Evolutionary conservation across 179 eudicot genomes (phyloP), one percentile per base, ranked within the genome.

Genomic region (Beta corolliflora): DNA sequence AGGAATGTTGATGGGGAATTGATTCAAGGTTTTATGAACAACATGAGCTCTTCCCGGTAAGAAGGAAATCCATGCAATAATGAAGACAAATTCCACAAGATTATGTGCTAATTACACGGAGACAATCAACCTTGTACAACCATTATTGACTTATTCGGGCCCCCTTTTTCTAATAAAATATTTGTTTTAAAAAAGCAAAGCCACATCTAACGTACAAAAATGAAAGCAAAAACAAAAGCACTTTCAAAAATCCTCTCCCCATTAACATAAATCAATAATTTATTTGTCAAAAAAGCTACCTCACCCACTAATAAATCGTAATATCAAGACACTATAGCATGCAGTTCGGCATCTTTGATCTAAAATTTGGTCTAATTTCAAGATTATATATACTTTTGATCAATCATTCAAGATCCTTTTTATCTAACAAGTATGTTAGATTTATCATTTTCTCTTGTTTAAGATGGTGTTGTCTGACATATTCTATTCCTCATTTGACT

Each of bases 121-220:
- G 7, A 75, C 58, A 75, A 76, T 76, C 9, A 58, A 81, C 52
- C 13, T 67, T 23, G 7, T 55, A 74, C 83, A 67, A 67, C 67
- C 48, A 65, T 56, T 44, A 64, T 36, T 79, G 53, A 72, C n/a
- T n/a, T n/a, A n/a, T n/a, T n/a, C n/a, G n/a, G n/a, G n/a, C n/a
- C n/a, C n/a, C n/a, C 36, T 25, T 25, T 25, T 45, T 61, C 2
- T 48, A 23, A 71, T 56, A 41, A 67, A 2, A 16, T 19, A 44
- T 1, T 55, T 0, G 11, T 8, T 7, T 74, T 36, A n/a, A 11
- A 56, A 74, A 77, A 77, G 73, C 45, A 77, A 71, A 60, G 23
- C 77, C 50, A 77, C 72, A 60, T 77, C 78, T 82, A 71, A 56
- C 45, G 77, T 72, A 77, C 81, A 77, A 82, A 82, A 72, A 60